phyloP scores from a whole-genome alignment of 2,329 filamentous ascomycete species.

The Clarireedia paspali region DNA sequence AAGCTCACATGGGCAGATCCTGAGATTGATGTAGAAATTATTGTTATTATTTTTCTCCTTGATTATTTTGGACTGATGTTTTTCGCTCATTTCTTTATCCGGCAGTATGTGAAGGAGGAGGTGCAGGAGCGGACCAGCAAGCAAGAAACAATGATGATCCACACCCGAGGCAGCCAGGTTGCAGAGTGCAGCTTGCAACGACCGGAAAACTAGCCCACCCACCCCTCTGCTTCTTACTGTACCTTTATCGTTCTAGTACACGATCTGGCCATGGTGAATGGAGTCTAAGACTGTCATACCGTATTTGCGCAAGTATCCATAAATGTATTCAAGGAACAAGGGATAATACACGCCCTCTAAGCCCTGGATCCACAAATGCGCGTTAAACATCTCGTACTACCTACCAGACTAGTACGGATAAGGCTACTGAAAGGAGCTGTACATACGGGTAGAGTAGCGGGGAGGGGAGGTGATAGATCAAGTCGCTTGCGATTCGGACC shows the following conservation, averaged over 20 bases:
- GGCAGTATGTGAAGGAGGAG: not conserved
- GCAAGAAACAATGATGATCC: not conserved
- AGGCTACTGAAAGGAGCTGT: too few species aligned
- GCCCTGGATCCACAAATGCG: too few species aligned
- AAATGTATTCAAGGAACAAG: too few species aligned
- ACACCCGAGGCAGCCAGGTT: not conserved
- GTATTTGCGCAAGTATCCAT: not conserved
- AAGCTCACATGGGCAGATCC: slow-evolving; percentile 23
- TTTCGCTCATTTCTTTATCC: not conserved
- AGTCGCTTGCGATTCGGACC: too few species aligned
- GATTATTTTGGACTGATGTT: not conserved
- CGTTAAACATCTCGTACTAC: too few species aligned
- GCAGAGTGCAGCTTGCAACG: not conserved
- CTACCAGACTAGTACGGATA: too few species aligned
- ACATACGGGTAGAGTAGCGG: too few species aligned
- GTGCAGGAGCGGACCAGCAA: not conserved
- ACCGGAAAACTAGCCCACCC: not conserved
- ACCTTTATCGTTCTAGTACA: too few species aligned
- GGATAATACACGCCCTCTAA: too few species aligned
- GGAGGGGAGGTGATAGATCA: too few species aligned
- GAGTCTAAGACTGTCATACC: not conserved
- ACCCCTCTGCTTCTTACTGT: not conserved
- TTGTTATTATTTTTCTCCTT: not conserved
- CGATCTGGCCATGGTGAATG: too few species aligned
- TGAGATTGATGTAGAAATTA: slow-evolving; percentile 9